phyloP scores from a whole-genome alignment of 176 grass and related monocot species.

The Ampelocalamus luodianensis region DNA sequence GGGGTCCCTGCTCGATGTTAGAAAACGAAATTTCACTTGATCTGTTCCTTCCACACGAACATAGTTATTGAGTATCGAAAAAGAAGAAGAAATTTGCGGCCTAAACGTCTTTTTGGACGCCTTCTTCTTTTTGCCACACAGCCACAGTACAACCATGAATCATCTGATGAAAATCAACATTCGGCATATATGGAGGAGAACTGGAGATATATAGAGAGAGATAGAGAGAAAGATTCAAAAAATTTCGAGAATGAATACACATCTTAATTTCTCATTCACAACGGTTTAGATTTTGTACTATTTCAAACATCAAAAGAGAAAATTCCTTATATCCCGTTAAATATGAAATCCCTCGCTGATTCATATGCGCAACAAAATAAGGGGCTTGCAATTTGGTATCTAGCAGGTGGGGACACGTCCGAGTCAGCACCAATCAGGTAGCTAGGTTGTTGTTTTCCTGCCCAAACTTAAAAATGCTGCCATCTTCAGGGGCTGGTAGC shows the following conservation, averaged over 20 bases:
- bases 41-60: not conserved
- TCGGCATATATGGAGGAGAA: too few relatives aligned
- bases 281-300: not conserved
- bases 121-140: too few relatives aligned
- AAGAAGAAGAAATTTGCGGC: not conserved
- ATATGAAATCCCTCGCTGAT: not conserved
- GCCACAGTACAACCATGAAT: not conserved
- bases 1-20: not conserved
- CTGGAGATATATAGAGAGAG: too few relatives aligned
- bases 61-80: not conserved
- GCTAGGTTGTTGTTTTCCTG: conserved; percentile 38
- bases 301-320: not conserved
- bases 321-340: not conserved
- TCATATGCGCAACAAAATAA: not conserved
- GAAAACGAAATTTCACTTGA: conserved; percentile 17
- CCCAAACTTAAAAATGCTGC: conserved; percentile 18
- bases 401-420: conserved; percentile 6
- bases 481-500: not conserved
- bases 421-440: conserved; percentile 52
- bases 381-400: not conserved
- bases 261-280: not conserved
- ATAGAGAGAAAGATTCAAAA: too few relatives aligned
- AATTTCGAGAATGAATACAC: not conserved
- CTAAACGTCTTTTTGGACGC: not conserved
- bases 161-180: not conserved